Evolutionary conservation across 768 basidiomycete genomes (phyloP), one percentile per base, ranked within the genome.

Genomic region (Kwoniella pini): DNA sequence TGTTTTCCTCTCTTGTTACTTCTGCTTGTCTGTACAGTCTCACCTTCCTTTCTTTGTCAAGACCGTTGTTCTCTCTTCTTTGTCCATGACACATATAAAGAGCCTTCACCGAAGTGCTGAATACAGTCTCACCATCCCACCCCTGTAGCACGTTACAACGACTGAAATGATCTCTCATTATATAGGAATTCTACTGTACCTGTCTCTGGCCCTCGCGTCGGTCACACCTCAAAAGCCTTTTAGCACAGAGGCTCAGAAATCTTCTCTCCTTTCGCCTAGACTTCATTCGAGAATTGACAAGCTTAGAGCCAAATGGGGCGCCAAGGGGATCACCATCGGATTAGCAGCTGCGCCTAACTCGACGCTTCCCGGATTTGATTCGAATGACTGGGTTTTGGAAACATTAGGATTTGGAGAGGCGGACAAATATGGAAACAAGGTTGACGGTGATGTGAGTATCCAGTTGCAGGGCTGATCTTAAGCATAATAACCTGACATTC

Each of bases 301-400:
- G 4, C 36, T 61, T 5, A 36, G 59, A 38, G 15, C n/a, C 28
- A 46, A 51, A 40, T 61, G 53, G 52, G 59, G 36, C 3, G 53
- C 54, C 3, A 40, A 45, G 26, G 60, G 60, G 2, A 27, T 62
- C n/a, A 43, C 54, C 4, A 45, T 62, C 13, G 60, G 46, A 17
- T 39, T 62, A 22, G 54, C 33, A 10, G 60, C 54, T 30, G 55
- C 60, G 5, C 46, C 60, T 3, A 42, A 56, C 44, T 49, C 48
- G 12, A 22, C 30, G n/a, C 27, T 46, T 13, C 15, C 6, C 19
- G 6, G 12, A 10, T 5, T 7, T 33, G 2, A 22, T 4, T 5
- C 6, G 30, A 31, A 39, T 10, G 52, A 54, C 10, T 62, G 60
- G 54, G 22, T 5, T n/a, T 26, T 36, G 21, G 54, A 62, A 40